Evolutionary conservation across 2,329 filamentous ascomycete species (phyloP).

Genomic region (Truncatella angustata): DNA sequence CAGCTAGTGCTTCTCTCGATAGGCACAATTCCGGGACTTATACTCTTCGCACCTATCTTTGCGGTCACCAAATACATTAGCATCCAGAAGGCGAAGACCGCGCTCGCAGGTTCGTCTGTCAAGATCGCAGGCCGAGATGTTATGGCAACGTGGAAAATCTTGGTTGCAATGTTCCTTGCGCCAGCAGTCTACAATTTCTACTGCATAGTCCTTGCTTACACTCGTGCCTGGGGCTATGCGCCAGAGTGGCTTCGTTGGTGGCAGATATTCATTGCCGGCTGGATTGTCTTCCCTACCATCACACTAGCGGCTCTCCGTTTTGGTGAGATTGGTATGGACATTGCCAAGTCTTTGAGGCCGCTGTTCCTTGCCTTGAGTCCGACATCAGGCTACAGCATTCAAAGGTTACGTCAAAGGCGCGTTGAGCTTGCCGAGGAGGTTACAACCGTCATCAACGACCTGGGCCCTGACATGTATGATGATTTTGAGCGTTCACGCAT

Average conservation of each 20-base stretch:
- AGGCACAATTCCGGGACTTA: conserved; percentile 79
- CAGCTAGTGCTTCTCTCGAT: conserved; percentile 77
- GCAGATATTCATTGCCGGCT: conserved; percentile 70
- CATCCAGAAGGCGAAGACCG: conserved; percentile 76
- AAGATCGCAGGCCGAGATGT: conserved; percentile 88
- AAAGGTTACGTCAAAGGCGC: conserved; percentile 71
- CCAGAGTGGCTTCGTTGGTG: conserved; percentile 79
- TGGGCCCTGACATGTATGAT: conserved; percentile 95
- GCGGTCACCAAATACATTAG: conserved; percentile 81
- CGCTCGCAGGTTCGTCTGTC: conserved; percentile 80
- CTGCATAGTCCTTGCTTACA: conserved; percentile 69
- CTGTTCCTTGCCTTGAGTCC: conserved; percentile 84
- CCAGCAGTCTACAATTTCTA: conserved; percentile 82
- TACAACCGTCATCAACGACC: conserved; percentile 88
- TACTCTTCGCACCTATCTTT: conserved; percentile 88
- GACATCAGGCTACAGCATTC: conserved; percentile 77
- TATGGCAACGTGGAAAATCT: conserved; percentile 90
- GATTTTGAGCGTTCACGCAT: conserved; percentile 83
- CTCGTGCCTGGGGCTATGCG: conserved; percentile 78
- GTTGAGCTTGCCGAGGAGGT: conserved; percentile 77
- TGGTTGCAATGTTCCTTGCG: conserved; percentile 81
- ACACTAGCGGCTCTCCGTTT: conserved; percentile 93
- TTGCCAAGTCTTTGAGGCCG: conserved; percentile 89
- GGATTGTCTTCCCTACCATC: conserved; percentile 79
- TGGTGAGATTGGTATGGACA: conserved; percentile 98